phyloP scores from a whole-genome alignment of 345 rosid genomes.

The Excoecaria cochinchinensis region DNA sequence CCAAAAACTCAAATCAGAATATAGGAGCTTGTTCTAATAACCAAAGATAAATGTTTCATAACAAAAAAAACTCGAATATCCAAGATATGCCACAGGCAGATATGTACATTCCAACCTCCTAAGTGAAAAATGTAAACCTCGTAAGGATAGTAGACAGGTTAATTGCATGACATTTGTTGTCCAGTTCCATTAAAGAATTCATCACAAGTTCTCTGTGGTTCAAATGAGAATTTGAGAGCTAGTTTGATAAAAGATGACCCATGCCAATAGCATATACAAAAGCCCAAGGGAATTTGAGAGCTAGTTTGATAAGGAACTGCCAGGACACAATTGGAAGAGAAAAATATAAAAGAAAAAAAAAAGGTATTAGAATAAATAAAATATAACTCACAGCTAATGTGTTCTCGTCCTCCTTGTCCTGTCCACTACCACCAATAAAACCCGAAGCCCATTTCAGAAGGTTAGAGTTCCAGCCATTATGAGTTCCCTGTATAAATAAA shows the following conservation, averaged over 20 bases:
- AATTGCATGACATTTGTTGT: neutral
- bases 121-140: constrained; percentile 14
- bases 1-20: neutral
- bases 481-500: constrained; percentile 41
- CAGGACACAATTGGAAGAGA: neutral
- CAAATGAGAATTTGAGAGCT: neutral
- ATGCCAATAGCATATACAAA: neutral
- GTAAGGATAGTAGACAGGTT: neutral
- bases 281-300: too few species aligned
- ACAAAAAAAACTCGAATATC: neutral
- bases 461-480: constrained; percentile 77
- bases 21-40: neutral
- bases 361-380: neutral
- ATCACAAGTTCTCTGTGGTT: neutral
- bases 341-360: neutral
- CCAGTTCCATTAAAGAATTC: neutral
- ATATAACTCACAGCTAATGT: constrained; percentile 38
- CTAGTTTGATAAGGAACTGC: neutral
- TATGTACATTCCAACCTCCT: constrained; percentile 39
- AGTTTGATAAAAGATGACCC: neutral
- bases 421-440: constrained; percentile 66
- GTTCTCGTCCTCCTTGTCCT: constrained; percentile 43
- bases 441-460: constrained; percentile 93
- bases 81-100: neutral
- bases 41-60: neutral